phyloP scores from a whole-genome alignment of 306 rosid genomes.

The Vachellia pachyceras region DNA sequence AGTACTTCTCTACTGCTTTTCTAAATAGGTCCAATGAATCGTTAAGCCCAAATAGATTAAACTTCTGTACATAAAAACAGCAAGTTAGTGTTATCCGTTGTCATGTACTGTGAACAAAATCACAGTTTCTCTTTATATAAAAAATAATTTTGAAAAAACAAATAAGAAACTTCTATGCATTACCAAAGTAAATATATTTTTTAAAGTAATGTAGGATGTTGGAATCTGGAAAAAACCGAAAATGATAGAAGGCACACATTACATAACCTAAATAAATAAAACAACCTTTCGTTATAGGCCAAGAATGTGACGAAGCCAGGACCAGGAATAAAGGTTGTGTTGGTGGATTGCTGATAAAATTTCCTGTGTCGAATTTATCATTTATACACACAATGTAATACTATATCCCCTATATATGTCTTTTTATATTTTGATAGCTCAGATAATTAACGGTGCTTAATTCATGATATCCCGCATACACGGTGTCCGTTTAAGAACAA shows the following conservation, averaged over 20 bases:
- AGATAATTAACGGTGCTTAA: slow-evolving; percentile 17
- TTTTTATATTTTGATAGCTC: slow-evolving; percentile 12
- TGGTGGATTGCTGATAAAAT: neutral
- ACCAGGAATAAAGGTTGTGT: slow-evolving; percentile 21
- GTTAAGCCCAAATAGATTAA: no score
- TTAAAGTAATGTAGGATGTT: neutral
- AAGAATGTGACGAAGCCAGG: neutral
- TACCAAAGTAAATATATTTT: neutral
- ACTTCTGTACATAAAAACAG: no score
- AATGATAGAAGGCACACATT: slow-evolving; percentile 12
- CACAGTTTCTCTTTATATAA: neutral
- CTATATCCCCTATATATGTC: neutral
- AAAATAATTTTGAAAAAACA: neutral
- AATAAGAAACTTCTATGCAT: neutral
- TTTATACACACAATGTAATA: neutral
- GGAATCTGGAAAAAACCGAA: neutral
- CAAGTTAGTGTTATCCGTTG: no score
- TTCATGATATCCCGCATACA: slow-evolving; percentile 4
- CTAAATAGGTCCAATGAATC: no score
- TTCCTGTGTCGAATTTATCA: slow-evolving; percentile 14
- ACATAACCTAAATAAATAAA: slow-evolving; percentile 7
- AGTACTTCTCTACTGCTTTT: no score
- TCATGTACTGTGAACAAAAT: neutral
- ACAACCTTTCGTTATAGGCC: neutral
- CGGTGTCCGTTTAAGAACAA: no score